A percentile compares a stretch with the other conserved stretches of the same genome.
Evolutionary conservation across 352 stramenopile species (phyloP).

Genomic region (Phytophthora melonis): DNA sequence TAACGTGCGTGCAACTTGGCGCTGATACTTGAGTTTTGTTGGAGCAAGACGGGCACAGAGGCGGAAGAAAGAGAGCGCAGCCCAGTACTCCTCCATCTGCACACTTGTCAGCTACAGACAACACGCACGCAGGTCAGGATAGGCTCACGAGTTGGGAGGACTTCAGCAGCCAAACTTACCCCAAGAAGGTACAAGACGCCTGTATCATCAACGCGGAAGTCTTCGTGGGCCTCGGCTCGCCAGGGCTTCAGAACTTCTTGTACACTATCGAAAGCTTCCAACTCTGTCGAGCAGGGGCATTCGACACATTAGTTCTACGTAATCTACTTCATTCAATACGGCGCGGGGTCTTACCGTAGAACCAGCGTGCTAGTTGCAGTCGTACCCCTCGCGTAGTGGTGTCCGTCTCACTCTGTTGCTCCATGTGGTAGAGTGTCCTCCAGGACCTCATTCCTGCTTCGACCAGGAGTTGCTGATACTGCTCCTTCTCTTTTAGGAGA

Average conservation of each 20-base stretch:
- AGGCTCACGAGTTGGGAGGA: not conserved
- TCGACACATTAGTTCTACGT: not conserved
- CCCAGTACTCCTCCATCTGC: slow-evolving; percentile 47
- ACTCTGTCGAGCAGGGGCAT: slow-evolving; percentile 28
- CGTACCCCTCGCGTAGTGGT: slow-evolving; percentile 17
- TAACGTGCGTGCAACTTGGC: slow-evolving; percentile 54
- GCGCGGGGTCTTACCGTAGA: slow-evolving; percentile 58
- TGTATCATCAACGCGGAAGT: slow-evolving; percentile 10
- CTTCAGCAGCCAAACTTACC: slow-evolving; percentile 27
- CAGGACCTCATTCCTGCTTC: slow-evolving; percentile 50
- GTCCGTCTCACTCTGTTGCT: slow-evolving; percentile 44
- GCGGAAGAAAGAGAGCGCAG: slow-evolving; percentile 57
- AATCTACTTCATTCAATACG: no score
- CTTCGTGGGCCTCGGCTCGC: slow-evolving; percentile 15
- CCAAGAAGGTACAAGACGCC: slow-evolving; percentile 58
- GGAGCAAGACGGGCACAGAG: slow-evolving; percentile 50
- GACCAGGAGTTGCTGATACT: slow-evolving; percentile 37
- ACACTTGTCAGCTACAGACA: slow-evolving; percentile 51
- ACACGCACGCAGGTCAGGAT: not conserved
- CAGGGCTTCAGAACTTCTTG: slow-evolving; percentile 37
- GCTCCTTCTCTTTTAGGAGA: not conserved
- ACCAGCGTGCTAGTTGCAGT: slow-evolving; percentile 76
- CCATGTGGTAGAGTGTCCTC: slow-evolving; percentile 65
- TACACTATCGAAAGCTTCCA: slow-evolving; percentile 44
- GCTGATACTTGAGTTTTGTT: slow-evolving; percentile 58